Base-by-base conservation (phyloP, 345 rosid genomes). In the Kernera saxatilis region DNA sequence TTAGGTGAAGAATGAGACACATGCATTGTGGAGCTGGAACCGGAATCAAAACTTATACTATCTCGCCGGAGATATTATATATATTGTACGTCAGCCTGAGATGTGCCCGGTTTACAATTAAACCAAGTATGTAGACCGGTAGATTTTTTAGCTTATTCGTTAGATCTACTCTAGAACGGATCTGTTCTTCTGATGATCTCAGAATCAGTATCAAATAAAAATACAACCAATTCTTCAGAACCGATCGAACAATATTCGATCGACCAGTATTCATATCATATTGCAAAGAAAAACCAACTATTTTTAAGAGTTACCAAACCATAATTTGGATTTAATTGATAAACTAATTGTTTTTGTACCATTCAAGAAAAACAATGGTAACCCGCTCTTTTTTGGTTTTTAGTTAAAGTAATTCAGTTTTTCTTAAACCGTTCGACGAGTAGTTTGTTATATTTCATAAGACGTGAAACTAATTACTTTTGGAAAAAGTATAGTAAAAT, bases 1-100 rank as follows among this genome's bases (percentile, higher is more conserved):
- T 46, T 78, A 90, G 98, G 93, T 88, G 51, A 86, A 82, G 78
- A 93, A 93, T 44, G 88, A 82, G 75, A 88, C 92, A 5, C 91
- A 85, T 85, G 97, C 96, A 30, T 51, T 88, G 69, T 93, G 97
- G 98, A 86, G 83, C 19, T 90, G 97, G 97, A 83, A 85, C 40
- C 82, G 92, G 18, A 87, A 91, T 72, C 94, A 91, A 75, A 82
- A 89, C 76, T 1, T 58, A 19, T 85, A 82, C 36, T 14, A 56
- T 4, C 36, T 41, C 7, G 64, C 80, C 8, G 87, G 80, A 19
- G 97, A 93, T 64, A 69, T 73, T 30, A 79, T 93, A 63, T 87
- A 85, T 79, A 82, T 91, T 36, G 98, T 87, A 33, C 80, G 96
- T 66, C 84, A 85, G 60, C 93, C 91, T 17, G 82, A 82, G 4